Conservation (phyloP, 495 filamentous ascomycete species). For the Penicillium macrosclerotiorum region DNA sequence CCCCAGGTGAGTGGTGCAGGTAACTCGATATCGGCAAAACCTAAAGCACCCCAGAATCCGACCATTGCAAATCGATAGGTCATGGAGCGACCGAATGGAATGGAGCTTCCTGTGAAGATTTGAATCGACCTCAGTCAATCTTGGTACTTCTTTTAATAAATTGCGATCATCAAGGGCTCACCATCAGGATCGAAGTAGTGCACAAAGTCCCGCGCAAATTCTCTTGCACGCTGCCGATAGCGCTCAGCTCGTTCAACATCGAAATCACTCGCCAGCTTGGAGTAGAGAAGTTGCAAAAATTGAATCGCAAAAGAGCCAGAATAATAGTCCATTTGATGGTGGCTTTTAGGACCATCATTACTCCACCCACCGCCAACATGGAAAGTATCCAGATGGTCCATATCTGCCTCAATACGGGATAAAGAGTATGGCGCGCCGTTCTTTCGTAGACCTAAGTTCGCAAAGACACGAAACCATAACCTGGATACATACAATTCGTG, state of each 20-base stretch:
- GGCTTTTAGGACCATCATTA: slow-evolving; percentile 61
- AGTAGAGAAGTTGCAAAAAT: slow-evolving; percentile 72
- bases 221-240: slow-evolving; percentile 63
- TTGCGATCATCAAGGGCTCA: slow-evolving; percentile 16
- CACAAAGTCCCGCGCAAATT: slow-evolving; percentile 66
- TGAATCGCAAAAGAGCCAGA: slow-evolving; percentile 79
- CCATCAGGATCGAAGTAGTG: slow-evolving; percentile 71
- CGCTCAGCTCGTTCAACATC: slow-evolving; percentile 66
- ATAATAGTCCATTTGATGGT: slow-evolving; percentile 64
- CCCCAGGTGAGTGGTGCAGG: slow-evolving; percentile 71
- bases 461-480: slow-evolving; percentile 62
- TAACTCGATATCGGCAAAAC: slow-evolving; percentile 70
- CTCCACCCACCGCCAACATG: slow-evolving; percentile 74
- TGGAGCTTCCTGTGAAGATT: slow-evolving; percentile 41
- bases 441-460: slow-evolving; percentile 71
- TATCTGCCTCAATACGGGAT: slow-evolving; percentile 65
- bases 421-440: slow-evolving; percentile 66
- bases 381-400: slow-evolving; percentile 75
- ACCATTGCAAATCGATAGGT: slow-evolving; percentile 82
- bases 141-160: too few species aligned
- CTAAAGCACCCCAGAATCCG: slow-evolving; percentile 75
- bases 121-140: neutral
- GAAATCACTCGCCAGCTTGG: slow-evolving; percentile 66
- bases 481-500: neutral
- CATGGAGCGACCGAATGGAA: slow-evolving; percentile 73